Percentiles rank a stretch among this genome's conserved stretches.
These are phyloP conservation scores for Umbelopsis sp. DNA, from an alignment of 371 early-diverging fungal genomes.

Conservation along the genomic window DNA sequence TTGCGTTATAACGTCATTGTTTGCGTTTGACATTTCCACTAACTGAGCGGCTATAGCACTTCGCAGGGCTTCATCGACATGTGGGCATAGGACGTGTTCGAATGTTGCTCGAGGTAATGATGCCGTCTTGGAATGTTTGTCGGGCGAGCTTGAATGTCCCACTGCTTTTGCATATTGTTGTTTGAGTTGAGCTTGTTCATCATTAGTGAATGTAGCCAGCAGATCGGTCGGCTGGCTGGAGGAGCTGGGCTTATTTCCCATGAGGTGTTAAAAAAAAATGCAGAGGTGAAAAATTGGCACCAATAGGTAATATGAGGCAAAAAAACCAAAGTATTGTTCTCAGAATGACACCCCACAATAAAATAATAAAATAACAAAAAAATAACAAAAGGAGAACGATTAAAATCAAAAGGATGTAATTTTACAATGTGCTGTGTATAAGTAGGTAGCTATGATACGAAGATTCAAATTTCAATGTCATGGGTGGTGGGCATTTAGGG, in stretches of 20 bases:
- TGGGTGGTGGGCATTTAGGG: background rate
- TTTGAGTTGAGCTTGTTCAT: slow-evolving; percentile 24
- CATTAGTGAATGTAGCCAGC: slow-evolving; percentile 15
- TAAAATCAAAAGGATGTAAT: background rate
- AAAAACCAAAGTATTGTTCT: no score
- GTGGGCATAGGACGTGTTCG: background rate
- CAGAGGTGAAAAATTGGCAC: background rate
- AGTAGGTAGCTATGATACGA: background rate
- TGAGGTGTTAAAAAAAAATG: slow-evolving; percentile 5
- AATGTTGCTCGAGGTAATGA: background rate
- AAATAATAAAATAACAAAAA: no score
- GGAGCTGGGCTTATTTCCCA: slow-evolving; percentile 30
- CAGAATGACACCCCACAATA: no score
- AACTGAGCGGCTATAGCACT: background rate
- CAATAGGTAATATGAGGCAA: background rate
- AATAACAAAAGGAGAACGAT: background rate
- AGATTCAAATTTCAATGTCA: background rate
- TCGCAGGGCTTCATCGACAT: background rate
- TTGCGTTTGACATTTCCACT: background rate
- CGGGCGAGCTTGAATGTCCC: background rate
- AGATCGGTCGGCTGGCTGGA: slow-evolving; percentile 7
- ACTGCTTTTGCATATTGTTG: slow-evolving; percentile 20
- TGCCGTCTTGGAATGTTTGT: slow-evolving; percentile 18
- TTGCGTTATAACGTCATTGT: slow-evolving; percentile 10
- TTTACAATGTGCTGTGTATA: background rate